Evolutionary conservation across 805 yeast genomes (phyloP).

Genomic region (Torulaspora delbrueckii): DNA sequence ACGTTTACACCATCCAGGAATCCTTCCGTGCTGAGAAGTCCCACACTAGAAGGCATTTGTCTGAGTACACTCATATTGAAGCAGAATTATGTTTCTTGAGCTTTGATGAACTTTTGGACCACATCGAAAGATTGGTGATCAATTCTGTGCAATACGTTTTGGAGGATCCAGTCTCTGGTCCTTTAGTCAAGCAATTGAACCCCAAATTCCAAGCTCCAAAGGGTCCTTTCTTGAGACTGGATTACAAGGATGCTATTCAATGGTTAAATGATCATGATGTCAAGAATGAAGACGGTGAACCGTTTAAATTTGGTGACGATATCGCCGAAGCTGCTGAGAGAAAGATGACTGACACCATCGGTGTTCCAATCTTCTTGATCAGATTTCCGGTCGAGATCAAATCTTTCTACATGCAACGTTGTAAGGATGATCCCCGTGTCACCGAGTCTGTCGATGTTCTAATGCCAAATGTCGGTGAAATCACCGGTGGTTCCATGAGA

Average conservation of each 20-base stretch:
- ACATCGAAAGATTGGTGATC: conserved; percentile 75
- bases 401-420: conserved; percentile 96
- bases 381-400: conserved; percentile 96
- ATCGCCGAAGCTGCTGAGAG: conserved; percentile 99
- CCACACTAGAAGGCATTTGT: conserved; percentile 95
- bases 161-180: conserved; percentile 90
- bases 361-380: conserved; percentile 85
- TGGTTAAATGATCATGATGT: conserved; percentile 97
- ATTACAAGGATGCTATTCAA: conserved; percentile 82
- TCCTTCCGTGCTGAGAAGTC: conserved; percentile 99
- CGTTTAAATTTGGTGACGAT: conserved; percentile 95
- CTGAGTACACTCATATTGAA: conserved; percentile 96
- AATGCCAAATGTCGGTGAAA: conserved; percentile 99
- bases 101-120: conserved; percentile 80
- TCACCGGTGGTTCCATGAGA: conserved; percentile 99
- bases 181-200: conserved; percentile 84
- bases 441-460: conserved; percentile 97
- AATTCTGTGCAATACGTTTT: conserved; percentile 67
- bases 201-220: conserved; percentile 82
- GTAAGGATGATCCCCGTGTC: conserved; percentile 84
- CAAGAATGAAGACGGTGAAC: conserved; percentile 89
- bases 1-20: conserved; percentile 95
- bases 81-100: conserved; percentile 84
- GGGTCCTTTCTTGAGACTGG: conserved; percentile 86
- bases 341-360: conserved; percentile 93